These are phyloP conservation scores for Coemansia sp. DNA, from an alignment of 192 early-diverging fungal species.

Conservation along the genomic window DNA sequence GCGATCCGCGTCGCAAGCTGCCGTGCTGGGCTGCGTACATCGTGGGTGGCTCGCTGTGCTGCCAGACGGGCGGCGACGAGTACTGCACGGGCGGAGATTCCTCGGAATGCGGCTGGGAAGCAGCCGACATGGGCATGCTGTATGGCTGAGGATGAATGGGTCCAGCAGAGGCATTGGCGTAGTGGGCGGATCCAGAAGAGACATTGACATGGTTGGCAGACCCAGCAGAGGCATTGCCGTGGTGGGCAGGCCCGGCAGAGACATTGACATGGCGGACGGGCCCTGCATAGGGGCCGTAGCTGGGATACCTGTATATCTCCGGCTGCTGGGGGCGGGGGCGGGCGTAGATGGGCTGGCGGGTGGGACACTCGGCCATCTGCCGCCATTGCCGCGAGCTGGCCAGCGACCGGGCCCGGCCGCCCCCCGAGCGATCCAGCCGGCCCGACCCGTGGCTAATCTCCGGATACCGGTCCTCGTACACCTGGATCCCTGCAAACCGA, in stretches of 20 bases:
- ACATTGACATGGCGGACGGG: slow-evolving; percentile 37
- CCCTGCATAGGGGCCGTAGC: slow-evolving; percentile 41
- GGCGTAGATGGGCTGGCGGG: slow-evolving; percentile 13
- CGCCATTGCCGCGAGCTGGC: slow-evolving; percentile 18
- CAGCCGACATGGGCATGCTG: neutral
- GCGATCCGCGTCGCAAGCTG: slow-evolving; percentile 5
- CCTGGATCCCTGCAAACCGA: slow-evolving; percentile 59
- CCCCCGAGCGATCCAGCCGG: slow-evolving; percentile 35
- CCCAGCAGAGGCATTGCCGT: slow-evolving; percentile 31
- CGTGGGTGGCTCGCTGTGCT: slow-evolving; percentile 36
- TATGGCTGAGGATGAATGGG: neutral
- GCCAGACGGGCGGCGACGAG: slow-evolving; percentile 27
- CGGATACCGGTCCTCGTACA: slow-evolving; percentile 78
- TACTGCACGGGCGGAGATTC: slow-evolving; percentile 1
- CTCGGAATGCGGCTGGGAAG: neutral
- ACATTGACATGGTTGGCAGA: slow-evolving; percentile 34
- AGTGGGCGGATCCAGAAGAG: slow-evolving; percentile 26
- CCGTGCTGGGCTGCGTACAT: slow-evolving; percentile 5
- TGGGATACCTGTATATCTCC: slow-evolving; percentile 41
- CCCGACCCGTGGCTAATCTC: slow-evolving; percentile 56
- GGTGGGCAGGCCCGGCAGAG: slow-evolving; percentile 6
- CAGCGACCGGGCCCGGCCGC: slow-evolving; percentile 20
- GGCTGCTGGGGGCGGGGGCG: slow-evolving; percentile 24
- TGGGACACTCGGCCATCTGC: neutral
- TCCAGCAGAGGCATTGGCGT: slow-evolving; percentile 19